Conservation (phyloP, 768 basidiomycete species). For the Kwoniella sp. region DNA sequence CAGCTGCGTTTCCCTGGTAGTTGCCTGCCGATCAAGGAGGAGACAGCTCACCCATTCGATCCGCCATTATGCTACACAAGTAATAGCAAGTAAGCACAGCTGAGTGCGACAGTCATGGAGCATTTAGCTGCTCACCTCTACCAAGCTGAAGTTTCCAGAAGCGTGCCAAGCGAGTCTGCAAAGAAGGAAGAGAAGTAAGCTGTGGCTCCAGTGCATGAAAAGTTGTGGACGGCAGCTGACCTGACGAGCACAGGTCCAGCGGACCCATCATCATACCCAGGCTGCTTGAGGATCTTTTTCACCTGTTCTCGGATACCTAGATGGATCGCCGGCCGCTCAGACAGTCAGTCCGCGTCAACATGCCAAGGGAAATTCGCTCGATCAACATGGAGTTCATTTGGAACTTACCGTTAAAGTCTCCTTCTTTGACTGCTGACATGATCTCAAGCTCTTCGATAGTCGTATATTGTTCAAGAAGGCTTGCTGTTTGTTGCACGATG, state of each 20-base stretch:
- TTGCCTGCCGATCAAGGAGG: too few species aligned
- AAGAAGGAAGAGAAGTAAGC: neutral
- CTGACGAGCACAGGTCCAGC: slow-evolving; percentile 55
- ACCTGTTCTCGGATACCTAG: slow-evolving; percentile 50
- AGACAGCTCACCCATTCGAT: slow-evolving; percentile 43
- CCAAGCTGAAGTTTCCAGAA: slow-evolving; percentile 53
- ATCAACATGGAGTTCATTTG: too few species aligned
- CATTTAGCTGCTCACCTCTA: slow-evolving; percentile 34
- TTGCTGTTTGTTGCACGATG: too few species aligned
- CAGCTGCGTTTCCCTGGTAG: too few species aligned
- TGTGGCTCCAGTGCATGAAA: too few species aligned
- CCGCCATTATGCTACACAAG: slow-evolving; percentile 48
- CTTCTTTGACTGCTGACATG: slow-evolving; percentile 45
- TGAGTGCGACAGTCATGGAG: neutral
- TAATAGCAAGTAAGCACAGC: neutral
- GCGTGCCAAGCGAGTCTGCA: slow-evolving; percentile 56
- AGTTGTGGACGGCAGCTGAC: too few species aligned
- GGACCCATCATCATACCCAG: slow-evolving; percentile 54
- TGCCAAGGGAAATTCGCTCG: too few species aligned
- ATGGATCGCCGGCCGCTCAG: neutral
- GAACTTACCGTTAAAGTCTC: slow-evolving; percentile 41
- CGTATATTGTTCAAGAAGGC: too few species aligned
- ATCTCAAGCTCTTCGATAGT: neutral
- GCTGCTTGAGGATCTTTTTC: slow-evolving; percentile 51
- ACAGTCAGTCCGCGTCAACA: too few species aligned